Percentiles rank a stretch among this genome's conserved stretches.
These are phyloP conservation scores for Taiozyma onychis DNA, from an alignment of 1,139 yeast species.

Conservation along the genomic window DNA sequence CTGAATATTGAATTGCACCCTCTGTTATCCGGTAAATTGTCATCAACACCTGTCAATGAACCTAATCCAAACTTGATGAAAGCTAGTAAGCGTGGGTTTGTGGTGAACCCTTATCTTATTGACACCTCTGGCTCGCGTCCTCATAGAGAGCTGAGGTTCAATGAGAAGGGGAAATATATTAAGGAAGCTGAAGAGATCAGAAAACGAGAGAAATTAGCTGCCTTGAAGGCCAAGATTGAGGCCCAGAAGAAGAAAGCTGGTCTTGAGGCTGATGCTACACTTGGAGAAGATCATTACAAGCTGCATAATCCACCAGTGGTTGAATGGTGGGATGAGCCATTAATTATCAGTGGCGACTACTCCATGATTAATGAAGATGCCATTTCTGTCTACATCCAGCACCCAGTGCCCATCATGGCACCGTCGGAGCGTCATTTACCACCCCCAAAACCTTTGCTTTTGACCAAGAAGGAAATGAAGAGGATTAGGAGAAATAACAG, in stretches of 20 bases:
- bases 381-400: constrained; percentile 64
- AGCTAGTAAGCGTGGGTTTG: constrained; percentile 32
- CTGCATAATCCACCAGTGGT: constrained; percentile 47
- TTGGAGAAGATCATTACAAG: constrained; percentile 49
- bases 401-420: constrained; percentile 65
- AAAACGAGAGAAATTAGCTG: constrained; percentile 32
- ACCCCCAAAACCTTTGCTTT: constrained; percentile 43
- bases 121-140: constrained; percentile 27
- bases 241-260: constrained; percentile 31
- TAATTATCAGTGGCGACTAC: constrained; percentile 28
- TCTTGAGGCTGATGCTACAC: constrained; percentile 38
- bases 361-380: constrained; percentile 36
- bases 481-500: constrained; percentile 70
- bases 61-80: constrained; percentile 22
- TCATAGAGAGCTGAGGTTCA: constrained; percentile 41
- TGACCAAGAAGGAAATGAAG: constrained; percentile 76
- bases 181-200: constrained; percentile 50
- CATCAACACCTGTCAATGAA: constrained; percentile 7
- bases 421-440: constrained; percentile 46
- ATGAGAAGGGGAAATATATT: constrained; percentile 56
- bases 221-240: constrained; percentile 25
- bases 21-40: constrained; percentile 31
- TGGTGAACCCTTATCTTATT: constrained; percentile 56
- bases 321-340: constrained; percentile 83
- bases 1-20: constrained; percentile 60